Evolutionary conservation across 257 asterid genomes (phyloP), one percentile per base, ranked within the genome.

Genomic region (Capsicum baccatum): DNA sequence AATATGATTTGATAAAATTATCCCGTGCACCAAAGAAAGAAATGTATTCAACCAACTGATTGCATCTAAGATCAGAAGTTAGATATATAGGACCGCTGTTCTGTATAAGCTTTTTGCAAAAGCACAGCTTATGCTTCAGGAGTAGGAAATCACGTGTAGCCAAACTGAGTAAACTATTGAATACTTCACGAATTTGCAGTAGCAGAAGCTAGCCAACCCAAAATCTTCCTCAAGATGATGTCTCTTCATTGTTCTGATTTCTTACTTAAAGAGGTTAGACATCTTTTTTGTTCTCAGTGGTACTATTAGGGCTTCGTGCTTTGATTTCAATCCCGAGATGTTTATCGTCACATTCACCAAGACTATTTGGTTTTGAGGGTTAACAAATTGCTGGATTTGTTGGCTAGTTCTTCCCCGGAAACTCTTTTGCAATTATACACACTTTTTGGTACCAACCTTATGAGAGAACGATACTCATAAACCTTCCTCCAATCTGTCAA

Each of bases 401-500:
- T 76, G 63, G 14, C 47, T 21, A 52, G 48, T 50, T 52, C 63
- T 21, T 76, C 48, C 21, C 63, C 52, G 57, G 42, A 11, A 73
- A 73, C 39, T 48, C 59, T 12, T 48, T 19, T 48, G 44, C 80
- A 48, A 73, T 6, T 13, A 73, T 33, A 11, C 37, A 48, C 48
- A 48, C 60, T 73, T 48, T 19, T 73, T 55, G 19, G 58, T 73
- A 11, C 80, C 39, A 73, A 48, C 19, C 44, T 73, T 19, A 48
- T 48, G 60, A 73, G 59, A 73, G 80, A 73, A 19, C 19, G 42
- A 13, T n/a, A 56, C 16, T 14, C 83, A 79, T 16, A 33, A 55
- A 37, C 83, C 50, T 26, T 79, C 83, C 67, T 26, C 68, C 54
- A 79, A 55, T 79, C 83, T 14, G 12, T 37, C 83, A 56, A 56